Conservation (phyloP, 768 basidiomycete genomes). For the Royoungia palumana region DNA sequence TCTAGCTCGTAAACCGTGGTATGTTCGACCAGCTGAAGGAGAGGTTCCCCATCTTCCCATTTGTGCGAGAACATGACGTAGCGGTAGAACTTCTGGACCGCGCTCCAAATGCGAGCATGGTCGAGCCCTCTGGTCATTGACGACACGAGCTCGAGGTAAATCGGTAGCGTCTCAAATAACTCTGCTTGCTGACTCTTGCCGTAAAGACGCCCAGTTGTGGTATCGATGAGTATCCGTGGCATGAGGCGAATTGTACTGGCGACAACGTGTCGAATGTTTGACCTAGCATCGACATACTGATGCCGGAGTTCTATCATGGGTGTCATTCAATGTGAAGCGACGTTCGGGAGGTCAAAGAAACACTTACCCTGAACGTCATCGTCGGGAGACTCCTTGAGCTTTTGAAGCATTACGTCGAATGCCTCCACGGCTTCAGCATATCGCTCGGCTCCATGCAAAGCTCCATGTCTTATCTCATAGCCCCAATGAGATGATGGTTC, state of each 20-base stretch:
- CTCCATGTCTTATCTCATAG: neutral
- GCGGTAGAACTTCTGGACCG: neutral
- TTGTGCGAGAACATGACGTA: conserved; percentile 6
- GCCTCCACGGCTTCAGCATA: neutral
- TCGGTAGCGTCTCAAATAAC: neutral
- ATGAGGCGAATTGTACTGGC: neutral
- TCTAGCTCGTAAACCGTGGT: conserved; percentile 7
- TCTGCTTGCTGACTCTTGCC: neutral
- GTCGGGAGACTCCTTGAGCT: neutral
- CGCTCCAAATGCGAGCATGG: neutral
- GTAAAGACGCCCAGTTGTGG: neutral
- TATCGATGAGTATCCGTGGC: neutral
- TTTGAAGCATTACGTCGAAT: neutral
- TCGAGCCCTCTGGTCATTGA: neutral
- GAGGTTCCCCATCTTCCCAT: neutral
- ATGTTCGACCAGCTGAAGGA: neutral
- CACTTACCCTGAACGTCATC: neutral
- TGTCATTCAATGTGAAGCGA: neutral
- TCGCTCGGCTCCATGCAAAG: neutral
- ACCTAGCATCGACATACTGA: neutral
- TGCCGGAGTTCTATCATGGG: neutral
- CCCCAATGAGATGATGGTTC: neutral
- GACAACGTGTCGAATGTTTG: neutral
- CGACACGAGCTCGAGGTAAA: neutral
- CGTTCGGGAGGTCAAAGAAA: neutral